Evolutionary conservation across 495 filamentous ascomycete species (phyloP), one percentile per base, ranked within the genome.

Genomic region (Trichocladium uniseriatum): DNA sequence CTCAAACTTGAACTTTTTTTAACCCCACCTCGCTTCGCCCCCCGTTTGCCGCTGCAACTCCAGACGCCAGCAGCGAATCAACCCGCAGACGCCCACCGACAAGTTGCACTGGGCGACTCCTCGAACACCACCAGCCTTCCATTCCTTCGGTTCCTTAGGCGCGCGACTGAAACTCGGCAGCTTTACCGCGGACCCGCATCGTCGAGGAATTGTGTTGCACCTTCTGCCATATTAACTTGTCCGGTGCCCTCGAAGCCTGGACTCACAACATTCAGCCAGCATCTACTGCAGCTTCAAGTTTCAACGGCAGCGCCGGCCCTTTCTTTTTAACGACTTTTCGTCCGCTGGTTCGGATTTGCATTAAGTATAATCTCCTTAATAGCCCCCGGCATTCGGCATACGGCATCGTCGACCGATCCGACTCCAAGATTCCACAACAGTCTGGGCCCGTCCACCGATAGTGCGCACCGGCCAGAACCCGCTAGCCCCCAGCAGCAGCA

Each of bases 71-170:
- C 5, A 53, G 49, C 63, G 63, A 66, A 66, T 66, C 63, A 64
- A 43, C 46, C 45, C 40, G 40, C 44, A 49, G 15, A 48, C 31
- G 27, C 48, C n/a, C 35, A 19, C 5, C 51, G 52, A 55, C 54
- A 50, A 49, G 61, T 61, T 44, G 54, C 55, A 65, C 55, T 46
- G 59, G 63, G 63, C 63, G 63, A 64, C 59, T 64, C 51, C 63
- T 66, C 63, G 54, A 64, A 65, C 62, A 61, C 53, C 41, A 48
- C 34, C 34, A 41, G 38, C 51, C 50, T 46, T 39, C 59, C 34
- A 50, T 38, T 18, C 11, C 45, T 42, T 39, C 38, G 32, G 32
- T 38, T 24, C 18, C 16, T 60, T 64, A 61, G 58, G 58, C 61
- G 61, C 61, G 61, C 61, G 60, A 64, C 56, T 57, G 54, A 43